Percentiles rank a stretch among this genome's conserved stretches.
Conservation (phyloP, 108 stramenopile species). For the Asterionellopsis glacialis region DNA sequence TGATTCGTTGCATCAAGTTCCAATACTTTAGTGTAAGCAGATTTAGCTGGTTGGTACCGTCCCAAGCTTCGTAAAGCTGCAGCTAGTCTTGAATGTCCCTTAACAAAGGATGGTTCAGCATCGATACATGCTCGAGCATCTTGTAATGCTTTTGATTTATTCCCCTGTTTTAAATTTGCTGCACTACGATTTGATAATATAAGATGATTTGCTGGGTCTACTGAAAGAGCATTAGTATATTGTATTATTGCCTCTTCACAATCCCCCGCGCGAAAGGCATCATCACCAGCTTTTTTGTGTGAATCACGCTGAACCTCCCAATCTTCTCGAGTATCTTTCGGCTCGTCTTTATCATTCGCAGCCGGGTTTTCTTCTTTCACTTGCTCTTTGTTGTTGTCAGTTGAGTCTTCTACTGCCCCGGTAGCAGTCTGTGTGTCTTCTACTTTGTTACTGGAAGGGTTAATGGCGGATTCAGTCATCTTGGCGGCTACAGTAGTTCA, state of each 20-base stretch:
- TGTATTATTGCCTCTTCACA: constrained; percentile 55
- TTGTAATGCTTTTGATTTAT: constrained; percentile 69
- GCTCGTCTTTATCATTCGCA: constrained; percentile 4
- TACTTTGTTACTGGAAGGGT: too few relatives aligned
- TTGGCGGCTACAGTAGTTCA: too few relatives aligned
- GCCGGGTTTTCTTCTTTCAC: background rate
- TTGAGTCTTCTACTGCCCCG: background rate
- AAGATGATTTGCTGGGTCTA: constrained; percentile 62
- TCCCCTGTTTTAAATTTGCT: constrained; percentile 67
- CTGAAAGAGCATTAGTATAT: constrained; percentile 58
- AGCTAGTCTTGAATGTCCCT: constrained; percentile 71
- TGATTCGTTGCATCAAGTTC: constrained; percentile 47
- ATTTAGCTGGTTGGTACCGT: constrained; percentile 52
- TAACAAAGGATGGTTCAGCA: constrained; percentile 36
- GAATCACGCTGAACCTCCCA: constrained; percentile 79
- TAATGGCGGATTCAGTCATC: too few relatives aligned
- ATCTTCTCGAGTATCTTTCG: constrained; percentile 35
- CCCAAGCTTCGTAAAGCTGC: constrained; percentile 72
- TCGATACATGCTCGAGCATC: constrained; percentile 62
- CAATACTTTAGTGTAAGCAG: constrained; percentile 48
- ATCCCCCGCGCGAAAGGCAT: constrained; percentile 55
- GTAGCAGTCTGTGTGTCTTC: background rate
- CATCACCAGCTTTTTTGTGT: constrained; percentile 55
- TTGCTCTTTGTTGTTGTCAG: background rate
- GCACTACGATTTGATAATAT: constrained; percentile 76